Evolutionary conservation across 78 protist species (phyloP).

Genomic region (Pigoraptor vietnamica): DNA sequence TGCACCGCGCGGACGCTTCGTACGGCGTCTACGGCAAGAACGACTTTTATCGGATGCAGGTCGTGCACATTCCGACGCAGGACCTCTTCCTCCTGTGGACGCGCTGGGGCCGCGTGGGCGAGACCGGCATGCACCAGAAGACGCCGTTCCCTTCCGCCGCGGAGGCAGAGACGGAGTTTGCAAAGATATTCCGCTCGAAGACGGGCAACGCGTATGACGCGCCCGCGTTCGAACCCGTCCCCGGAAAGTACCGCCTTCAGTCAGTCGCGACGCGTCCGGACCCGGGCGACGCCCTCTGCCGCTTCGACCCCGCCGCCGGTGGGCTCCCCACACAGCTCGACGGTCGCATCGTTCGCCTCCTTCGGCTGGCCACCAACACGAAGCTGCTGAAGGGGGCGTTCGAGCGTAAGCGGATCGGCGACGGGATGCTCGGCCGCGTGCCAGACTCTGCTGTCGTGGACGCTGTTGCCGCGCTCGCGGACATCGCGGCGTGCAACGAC

Average conservation of each 20-base stretch:
- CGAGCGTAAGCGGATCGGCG: not conserved
- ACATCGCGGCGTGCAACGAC: not conserved
- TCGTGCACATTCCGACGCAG: not conserved
- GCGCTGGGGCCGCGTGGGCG: slow-evolving; percentile 54
- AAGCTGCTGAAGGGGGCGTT: not conserved
- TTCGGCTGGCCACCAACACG: not conserved
- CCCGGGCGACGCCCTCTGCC: not conserved
- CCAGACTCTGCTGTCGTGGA: not conserved
- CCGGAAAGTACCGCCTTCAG: not conserved
- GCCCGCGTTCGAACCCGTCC: not conserved
- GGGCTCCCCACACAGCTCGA: not conserved
- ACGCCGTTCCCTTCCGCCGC: not conserved
- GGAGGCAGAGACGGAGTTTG: not conserved
- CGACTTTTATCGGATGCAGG: slow-evolving; percentile 29
- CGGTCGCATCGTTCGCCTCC: not conserved
- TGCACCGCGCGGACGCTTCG: not conserved
- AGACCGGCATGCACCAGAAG: not conserved
- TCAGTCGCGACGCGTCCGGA: not conserved
- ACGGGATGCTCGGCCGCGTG: not conserved
- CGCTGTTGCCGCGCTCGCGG: not conserved
- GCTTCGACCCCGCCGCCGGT: not conserved
- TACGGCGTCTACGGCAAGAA: not conserved
- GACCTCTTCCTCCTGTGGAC: not conserved
- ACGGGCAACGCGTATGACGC: slow-evolving; percentile 14
- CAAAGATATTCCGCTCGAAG: not conserved